Evolutionary conservation across 371 early-diverging fungal species (phyloP).

Genomic region (Zychaea mexicana): DNA sequence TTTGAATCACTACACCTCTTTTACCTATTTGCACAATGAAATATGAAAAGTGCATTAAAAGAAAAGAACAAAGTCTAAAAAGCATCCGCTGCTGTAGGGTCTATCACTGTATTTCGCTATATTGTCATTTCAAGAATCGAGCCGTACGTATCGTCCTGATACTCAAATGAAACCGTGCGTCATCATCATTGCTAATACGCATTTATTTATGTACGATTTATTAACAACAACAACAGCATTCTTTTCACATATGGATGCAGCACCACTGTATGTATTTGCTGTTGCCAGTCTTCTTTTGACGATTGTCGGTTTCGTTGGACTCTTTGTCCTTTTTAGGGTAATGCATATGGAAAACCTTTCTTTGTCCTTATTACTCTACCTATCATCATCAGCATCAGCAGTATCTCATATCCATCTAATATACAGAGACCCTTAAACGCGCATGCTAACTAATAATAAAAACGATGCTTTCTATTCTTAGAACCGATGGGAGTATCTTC

Average conservation of each 20-base stretch:
- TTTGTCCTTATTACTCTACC: neutral
- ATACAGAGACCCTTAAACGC: too few species aligned
- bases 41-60: too few species aligned
- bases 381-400: neutral
- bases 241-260: constrained; percentile 30
- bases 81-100: constrained; percentile 19
- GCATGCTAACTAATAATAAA: too few species aligned
- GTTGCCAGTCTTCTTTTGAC: constrained; percentile 38
- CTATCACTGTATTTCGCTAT: constrained; percentile 50
- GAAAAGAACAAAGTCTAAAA: too few species aligned
- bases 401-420: too few species aligned
- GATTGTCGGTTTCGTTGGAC: constrained; percentile 28
- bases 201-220: neutral
- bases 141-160: constrained; percentile 40
- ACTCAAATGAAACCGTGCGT: too few species aligned
- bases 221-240: constrained; percentile 32
- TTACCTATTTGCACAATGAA: too few species aligned
- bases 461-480: neutral
- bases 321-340: constrained; percentile 37
- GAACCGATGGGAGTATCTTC: constrained; percentile 20
- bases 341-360: neutral
- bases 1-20: neutral
- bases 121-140: constrained; percentile 43
- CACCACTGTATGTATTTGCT: constrained; percentile 43
- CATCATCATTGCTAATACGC: neutral